A percentile compares a stretch with the other conserved stretches of the same genome.
Conservation (phyloP, 768 basidiomycete species). For the Podaxis sp. region DNA sequence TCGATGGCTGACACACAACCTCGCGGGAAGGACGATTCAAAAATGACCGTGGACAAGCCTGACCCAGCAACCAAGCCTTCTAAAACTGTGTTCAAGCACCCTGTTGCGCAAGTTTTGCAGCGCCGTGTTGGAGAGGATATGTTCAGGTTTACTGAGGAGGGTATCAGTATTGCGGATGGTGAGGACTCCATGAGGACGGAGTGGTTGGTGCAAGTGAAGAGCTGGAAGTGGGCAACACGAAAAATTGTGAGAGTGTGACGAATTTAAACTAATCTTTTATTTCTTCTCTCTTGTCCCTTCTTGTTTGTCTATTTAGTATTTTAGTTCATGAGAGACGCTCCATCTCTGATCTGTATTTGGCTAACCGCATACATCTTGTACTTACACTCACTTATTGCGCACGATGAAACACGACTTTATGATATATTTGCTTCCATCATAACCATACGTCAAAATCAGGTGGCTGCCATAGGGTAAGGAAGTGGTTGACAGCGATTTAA, state of each 20-base stretch:
- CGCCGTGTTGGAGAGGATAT: constrained; percentile 33
- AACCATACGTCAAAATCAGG: no score
- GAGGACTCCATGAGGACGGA: constrained; percentile 30
- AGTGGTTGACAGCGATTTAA: no score
- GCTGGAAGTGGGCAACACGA: constrained; percentile 38
- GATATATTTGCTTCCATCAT: background rate
- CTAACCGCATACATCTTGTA: constrained; percentile 10
- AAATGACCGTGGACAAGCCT: constrained; percentile 7
- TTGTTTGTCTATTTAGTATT: background rate
- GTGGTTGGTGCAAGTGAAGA: constrained; percentile 41
- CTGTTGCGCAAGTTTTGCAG: constrained; percentile 37
- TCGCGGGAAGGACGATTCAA: constrained; percentile 8
- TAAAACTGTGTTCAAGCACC: constrained; percentile 20
- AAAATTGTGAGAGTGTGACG: constrained; percentile 13
- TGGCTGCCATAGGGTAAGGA: no score
- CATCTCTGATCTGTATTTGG: constrained; percentile 8
- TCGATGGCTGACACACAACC: constrained; percentile 10
- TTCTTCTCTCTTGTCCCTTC: constrained; percentile 1
- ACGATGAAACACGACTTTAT: background rate
- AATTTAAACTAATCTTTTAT: background rate
- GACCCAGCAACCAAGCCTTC: constrained; percentile 15
- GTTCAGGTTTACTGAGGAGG: constrained; percentile 39
- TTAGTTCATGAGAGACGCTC: background rate
- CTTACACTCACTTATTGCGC: background rate
- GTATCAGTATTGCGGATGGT: constrained; percentile 26